Evolutionary conservation across 2,329 filamentous ascomycete genomes (phyloP).

Genomic region (Neopestalotiopsis sp.): DNA sequence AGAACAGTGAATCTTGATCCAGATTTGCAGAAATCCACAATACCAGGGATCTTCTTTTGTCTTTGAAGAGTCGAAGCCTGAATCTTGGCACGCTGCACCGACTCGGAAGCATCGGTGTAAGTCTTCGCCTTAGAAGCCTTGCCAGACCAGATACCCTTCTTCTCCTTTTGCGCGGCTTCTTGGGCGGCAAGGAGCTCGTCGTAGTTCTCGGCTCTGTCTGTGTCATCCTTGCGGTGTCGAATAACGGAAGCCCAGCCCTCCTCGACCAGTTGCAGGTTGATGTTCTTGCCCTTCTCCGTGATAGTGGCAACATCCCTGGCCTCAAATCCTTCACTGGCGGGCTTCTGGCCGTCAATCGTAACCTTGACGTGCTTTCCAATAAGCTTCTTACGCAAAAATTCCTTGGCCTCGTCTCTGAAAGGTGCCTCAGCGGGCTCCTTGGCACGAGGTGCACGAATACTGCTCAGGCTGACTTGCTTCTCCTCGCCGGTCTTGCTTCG

Average conservation of each 20-base stretch:
- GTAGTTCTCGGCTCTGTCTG: slow-evolving; percentile 91
- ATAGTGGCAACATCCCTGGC: slow-evolving; percentile 94
- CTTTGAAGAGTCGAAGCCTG: slow-evolving; percentile 86
- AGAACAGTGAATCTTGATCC: slow-evolving; percentile 92
- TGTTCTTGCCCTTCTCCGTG: slow-evolving; percentile 82
- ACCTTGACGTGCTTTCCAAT: slow-evolving; percentile 97
- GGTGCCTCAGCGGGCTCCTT: slow-evolving; percentile 86
- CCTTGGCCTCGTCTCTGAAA: slow-evolving; percentile 92
- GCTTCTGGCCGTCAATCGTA: slow-evolving; percentile 87
- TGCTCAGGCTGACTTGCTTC: slow-evolving; percentile 91
- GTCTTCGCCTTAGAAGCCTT: slow-evolving; percentile 85
- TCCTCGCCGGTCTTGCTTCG: slow-evolving; percentile 84
- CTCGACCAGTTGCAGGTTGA: slow-evolving; percentile 85
- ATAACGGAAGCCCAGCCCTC: slow-evolving; percentile 94
- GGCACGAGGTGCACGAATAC: slow-evolving; percentile 89
- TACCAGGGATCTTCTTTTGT: slow-evolving; percentile 88
- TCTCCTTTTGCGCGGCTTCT: slow-evolving; percentile 81
- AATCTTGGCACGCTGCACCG: slow-evolving; percentile 92
- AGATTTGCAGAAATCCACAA: slow-evolving; percentile 98
- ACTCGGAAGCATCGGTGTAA: slow-evolving; percentile 91
- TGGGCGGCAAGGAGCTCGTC: slow-evolving; percentile 85
- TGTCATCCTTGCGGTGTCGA: slow-evolving; percentile 92
- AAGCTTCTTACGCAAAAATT: slow-evolving; percentile 89
- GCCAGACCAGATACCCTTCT: slow-evolving; percentile 93
- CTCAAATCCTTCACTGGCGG: slow-evolving; percentile 88